These are phyloP conservation scores for Solioccasus polychromus DNA, from an alignment of 768 basidiomycete species.

Conservation along the genomic window DNA sequence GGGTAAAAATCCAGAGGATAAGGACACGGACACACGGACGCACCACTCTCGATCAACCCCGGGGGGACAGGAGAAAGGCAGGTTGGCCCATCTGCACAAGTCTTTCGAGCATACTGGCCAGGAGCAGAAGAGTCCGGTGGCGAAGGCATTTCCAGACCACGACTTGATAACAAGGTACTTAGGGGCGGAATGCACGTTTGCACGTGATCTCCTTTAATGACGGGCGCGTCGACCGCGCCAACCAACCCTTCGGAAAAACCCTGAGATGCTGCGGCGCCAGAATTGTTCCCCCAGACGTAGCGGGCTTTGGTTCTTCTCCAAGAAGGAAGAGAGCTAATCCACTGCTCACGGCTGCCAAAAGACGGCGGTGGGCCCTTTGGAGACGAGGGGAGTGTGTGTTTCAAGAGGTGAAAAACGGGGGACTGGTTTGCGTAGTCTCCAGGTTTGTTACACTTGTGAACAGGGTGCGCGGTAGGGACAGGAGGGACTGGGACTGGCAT, in stretches of 20 bases:
- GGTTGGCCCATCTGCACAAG: not conserved
- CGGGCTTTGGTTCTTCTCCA: constrained; percentile 70
- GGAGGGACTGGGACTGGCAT: constrained; percentile 87
- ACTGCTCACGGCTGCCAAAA: constrained; percentile 66
- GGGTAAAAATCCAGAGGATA: constrained; percentile 16
- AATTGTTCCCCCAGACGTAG: constrained; percentile 62
- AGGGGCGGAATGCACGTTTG: constrained; percentile 84
- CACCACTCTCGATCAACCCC: constrained; percentile 9
- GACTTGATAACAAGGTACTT: constrained; percentile 23
- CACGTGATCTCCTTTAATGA: constrained; percentile 84
- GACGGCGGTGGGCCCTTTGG: constrained; percentile 62
- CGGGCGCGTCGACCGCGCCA: constrained; percentile 71
- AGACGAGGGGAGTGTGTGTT: constrained; percentile 56
- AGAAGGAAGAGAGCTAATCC: constrained; percentile 67
- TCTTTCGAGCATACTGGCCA: constrained; percentile 18
- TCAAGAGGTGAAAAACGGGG: constrained; percentile 51
- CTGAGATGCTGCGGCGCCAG: constrained; percentile 32
- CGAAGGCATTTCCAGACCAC: constrained; percentile 15
- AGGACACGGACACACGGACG: constrained; percentile 15
- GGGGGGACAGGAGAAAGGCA: constrained; percentile 6
- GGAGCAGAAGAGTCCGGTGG: constrained; percentile 27
- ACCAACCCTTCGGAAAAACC: constrained; percentile 75
- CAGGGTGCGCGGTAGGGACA: constrained; percentile 57
- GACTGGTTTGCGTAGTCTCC: constrained; percentile 37
- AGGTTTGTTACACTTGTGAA: constrained; percentile 57